Evolutionary conservation across 23 red algal species (phyloP), one percentile per base, ranked within the genome.

Genomic region (Gracilariopsis chorda): DNA sequence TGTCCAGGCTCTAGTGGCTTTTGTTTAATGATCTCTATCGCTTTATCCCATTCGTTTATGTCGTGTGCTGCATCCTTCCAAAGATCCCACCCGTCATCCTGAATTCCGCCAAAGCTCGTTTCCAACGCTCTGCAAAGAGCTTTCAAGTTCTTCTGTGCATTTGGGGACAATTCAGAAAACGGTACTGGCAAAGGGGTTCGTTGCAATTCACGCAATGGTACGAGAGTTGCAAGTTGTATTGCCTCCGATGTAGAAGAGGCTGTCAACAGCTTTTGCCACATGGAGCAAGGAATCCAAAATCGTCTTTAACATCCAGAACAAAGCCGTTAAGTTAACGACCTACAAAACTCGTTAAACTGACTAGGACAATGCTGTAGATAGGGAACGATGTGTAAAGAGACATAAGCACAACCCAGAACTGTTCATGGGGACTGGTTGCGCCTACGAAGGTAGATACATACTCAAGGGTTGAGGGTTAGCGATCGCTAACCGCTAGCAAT

Each of bases 81-180:
- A 28, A 24, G 17, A 1, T 46, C 37, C 67, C 67, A 73, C 21
- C 67, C 67, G 28, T 73, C 13, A 46, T 0, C 2, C 47, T 46
- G 28, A 73, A 73, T 47, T 73, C 67, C 67, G 67, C 40, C 39
- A 24, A 73, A n/a, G 1, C 37, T 46, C 25, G 47, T 23, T 25
- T 73, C 67, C 24, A 47, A 46, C 42, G 67, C 67, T 35, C 67
- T 17, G 67, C 37, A 73, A 4, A 73, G 42, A 27, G 67, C 67
- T 23, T 4, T 73, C 5, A 73, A 42, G 40, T 73, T 73, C 40
- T 73, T 23, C n/a, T 73, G 67, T 27, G 67, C 67, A 23, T 73
- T 73, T 25, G 67, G 67, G 47, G 67, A 73, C 67, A 73, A 45
- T 46, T 73, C 67, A 42, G 10, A 5, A 17, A 73, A 73, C 40